Evolutionary conservation across 2,329 filamentous ascomycete genomes (phyloP), one percentile per base, ranked within the genome.

Genomic region (Colletotrichum incanum): DNA sequence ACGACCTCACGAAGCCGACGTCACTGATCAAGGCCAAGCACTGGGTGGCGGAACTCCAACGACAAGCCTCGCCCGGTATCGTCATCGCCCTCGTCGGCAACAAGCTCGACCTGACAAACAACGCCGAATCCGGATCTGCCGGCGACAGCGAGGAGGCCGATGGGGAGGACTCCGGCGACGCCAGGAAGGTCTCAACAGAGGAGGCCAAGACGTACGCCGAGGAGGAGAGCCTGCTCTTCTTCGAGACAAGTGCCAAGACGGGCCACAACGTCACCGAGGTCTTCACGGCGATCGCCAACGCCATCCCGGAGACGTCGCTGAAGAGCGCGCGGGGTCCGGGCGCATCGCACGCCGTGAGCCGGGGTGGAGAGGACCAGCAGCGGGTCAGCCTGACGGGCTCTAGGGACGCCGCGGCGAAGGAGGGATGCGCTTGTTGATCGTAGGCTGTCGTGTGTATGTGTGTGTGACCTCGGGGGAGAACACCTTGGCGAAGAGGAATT

Each of bases 51-150:
- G 96, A 99, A 85, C 90, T 99, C 69, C 96, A 98, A 86, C 92
- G 96, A 79, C 96, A 99, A 85, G 96, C 96, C 1, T 96, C 93
- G 14, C 96, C 96, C 2, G 96, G 96, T 34, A 98, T 99, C 78
- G 96, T 98, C 71, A 98, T 99, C 79, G 95, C 96, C 66, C 90
- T 99, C 55, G 96, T 98, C 47, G 96, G 96, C 79, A 99, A 99
- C 90, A 98, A 98, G 87, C 88, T 96, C 74, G 96, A 99, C 87
- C 87, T 99, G 78, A 94, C 93, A 62, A 91, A 87, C 78, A 91
- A 92, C 75, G 88, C 87, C 45, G 86, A 85, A 8, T 84, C 85
- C 41, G 87, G 84, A 34, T 84, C 85, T 56, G 82, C 81, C 39
- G 87, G 77, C 39, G 82, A 83, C 66, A 81, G 77, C 45, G 83